Evolutionary conservation across 108 stramenopile genomes (phyloP).

Genomic region (Skeletonema tropicum): DNA sequence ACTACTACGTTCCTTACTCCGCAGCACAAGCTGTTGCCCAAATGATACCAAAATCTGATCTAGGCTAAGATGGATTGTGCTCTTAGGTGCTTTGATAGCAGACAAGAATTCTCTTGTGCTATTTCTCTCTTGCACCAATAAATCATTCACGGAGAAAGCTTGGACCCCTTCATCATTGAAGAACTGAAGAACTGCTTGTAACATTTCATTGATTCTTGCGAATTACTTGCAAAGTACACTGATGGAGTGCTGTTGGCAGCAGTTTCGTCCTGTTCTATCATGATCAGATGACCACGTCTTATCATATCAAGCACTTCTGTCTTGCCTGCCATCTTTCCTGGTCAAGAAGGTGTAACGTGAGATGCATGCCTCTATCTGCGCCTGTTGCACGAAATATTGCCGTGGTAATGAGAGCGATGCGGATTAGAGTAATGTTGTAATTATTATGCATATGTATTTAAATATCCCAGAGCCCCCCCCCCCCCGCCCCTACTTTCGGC

Average conservation of each 20-base stretch:
- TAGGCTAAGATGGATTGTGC: neutral
- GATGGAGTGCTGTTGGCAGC: neutral
- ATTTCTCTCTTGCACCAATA: neutral
- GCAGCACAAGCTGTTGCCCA: neutral
- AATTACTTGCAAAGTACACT: constrained; percentile 1
- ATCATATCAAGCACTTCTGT: constrained; percentile 2
- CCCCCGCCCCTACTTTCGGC: too few species aligned
- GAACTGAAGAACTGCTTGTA: neutral
- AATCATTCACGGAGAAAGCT: constrained; percentile 1
- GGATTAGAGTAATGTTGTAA: too few species aligned
- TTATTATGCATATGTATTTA: too few species aligned
- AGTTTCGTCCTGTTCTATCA: neutral
- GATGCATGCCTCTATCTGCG: too few species aligned
- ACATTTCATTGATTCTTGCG: neutral
- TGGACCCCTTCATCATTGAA: neutral
- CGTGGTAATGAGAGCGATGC: too few species aligned
- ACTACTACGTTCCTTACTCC: neutral
- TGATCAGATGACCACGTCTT: neutral
- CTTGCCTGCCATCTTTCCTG: neutral
- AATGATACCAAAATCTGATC: neutral
- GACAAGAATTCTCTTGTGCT: neutral
- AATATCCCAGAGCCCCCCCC: too few species aligned
- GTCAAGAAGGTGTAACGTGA: too few species aligned
- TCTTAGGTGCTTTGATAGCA: neutral
- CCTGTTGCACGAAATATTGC: too few species aligned